Evolutionary conservation across 2,329 filamentous ascomycete species (phyloP).

Genomic region (Onygenales sp.): DNA sequence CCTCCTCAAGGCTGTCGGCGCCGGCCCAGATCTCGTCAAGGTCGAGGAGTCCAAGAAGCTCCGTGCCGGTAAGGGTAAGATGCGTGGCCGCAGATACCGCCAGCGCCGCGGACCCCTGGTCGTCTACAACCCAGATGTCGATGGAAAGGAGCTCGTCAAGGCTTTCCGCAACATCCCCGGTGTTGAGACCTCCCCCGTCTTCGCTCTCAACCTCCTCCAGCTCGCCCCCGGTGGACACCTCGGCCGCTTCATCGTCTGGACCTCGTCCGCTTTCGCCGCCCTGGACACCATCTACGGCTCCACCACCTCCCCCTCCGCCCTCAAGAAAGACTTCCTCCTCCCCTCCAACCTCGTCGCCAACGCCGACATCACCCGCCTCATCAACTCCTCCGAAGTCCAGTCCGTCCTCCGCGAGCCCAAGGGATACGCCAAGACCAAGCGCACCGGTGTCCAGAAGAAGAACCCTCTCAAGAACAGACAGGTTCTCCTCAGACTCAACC

Average conservation of each 20-base stretch:
- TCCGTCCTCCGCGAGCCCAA: constrained; percentile 85
- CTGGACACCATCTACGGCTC: constrained; percentile 96
- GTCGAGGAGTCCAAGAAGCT: constrained; percentile 95
- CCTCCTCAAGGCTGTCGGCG: constrained; percentile 86
- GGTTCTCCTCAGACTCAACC: constrained; percentile 96
- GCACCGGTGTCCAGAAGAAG: constrained; percentile 94
- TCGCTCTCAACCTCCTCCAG: constrained; percentile 95
- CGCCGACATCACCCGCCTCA: constrained; percentile 91
- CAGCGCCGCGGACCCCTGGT: constrained; percentile 97
- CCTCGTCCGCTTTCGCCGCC: constrained; percentile 90
- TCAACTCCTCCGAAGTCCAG: constrained; percentile 99
- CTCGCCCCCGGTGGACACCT: constrained; percentile 98
- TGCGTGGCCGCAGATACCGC: constrained; percentile 90
- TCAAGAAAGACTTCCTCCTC: constrained; percentile 99
- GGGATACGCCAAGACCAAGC: constrained; percentile 84
- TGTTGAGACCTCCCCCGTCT: constrained; percentile 93
- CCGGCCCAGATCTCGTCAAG: constrained; percentile 85
- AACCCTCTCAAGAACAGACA: constrained; percentile 99
- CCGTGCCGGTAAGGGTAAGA: constrained; percentile 97
- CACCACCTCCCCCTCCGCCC: constrained; percentile 75
- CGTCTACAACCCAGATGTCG: constrained; percentile 91
- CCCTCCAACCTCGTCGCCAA: constrained; percentile 87
- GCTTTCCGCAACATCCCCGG: constrained; percentile 99
- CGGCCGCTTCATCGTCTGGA: constrained; percentile 98
- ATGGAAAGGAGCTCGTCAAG: constrained; percentile 86